Conservation (phyloP, 1,284 basidiomycete species). For the Austroboletus olivaceoglutinosus region DNA sequence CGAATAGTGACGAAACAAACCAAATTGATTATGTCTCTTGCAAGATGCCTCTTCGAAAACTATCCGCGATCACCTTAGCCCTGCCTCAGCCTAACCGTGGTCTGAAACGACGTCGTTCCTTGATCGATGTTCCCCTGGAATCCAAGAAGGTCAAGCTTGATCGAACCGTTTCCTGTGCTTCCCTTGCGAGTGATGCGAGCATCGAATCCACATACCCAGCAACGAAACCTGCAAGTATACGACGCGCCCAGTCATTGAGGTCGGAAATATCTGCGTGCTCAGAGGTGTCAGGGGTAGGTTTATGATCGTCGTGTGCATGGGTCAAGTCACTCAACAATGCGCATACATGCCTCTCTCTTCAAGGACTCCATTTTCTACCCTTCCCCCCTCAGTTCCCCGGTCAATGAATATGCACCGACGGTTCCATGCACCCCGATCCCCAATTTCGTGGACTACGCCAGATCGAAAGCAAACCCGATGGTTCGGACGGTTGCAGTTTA, state of each 20-base stretch:
- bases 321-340: not conserved
- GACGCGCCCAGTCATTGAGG: slow-evolving; percentile 26
- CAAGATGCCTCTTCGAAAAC: not conserved
- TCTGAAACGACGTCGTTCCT: slow-evolving; percentile 22
- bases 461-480: slow-evolving; percentile 26
- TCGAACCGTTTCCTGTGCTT: slow-evolving; percentile 1
- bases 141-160: slow-evolving; percentile 23
- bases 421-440: slow-evolving; percentile 29
- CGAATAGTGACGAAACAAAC: not conserved
- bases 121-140: not conserved
- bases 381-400: slow-evolving; percentile 5
- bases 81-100: not conserved
- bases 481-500: slow-evolving; percentile 20
- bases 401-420: slow-evolving; percentile 15
- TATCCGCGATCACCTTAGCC: not conserved
- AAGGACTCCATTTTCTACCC: slow-evolving; percentile 13
- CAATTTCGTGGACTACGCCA: slow-evolving; percentile 21
- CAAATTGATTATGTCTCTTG: not conserved
- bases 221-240: slow-evolving; percentile 28
- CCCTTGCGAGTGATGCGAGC: not conserved
- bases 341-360: slow-evolving; percentile 6
- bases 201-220: slow-evolving; percentile 17
- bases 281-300: slow-evolving; percentile 11
- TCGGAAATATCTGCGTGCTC: slow-evolving; percentile 21
- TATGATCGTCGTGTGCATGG: not conserved